phyloP scores from a whole-genome alignment of 192 early-diverging fungal species.

The Jimgerdemannia flammicorona region DNA sequence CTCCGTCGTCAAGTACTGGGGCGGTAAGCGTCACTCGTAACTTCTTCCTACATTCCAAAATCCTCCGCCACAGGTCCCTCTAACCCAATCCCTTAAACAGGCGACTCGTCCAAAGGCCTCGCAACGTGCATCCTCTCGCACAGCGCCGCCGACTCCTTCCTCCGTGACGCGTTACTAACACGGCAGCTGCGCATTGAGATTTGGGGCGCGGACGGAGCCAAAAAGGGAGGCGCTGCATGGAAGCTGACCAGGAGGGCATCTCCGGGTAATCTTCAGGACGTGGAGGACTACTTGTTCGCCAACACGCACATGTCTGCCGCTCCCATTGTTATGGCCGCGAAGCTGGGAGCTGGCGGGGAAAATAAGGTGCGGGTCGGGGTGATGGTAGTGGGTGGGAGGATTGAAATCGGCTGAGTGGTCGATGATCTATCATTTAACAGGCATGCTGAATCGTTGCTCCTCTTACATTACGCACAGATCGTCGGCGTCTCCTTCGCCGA shows the following conservation, averaged over 20 bases:
- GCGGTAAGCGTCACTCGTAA: slow-evolving; percentile 34
- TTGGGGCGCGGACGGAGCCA: slow-evolving; percentile 53
- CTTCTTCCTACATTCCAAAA: background rate
- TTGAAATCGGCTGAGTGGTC: too few species aligned
- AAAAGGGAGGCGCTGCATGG: slow-evolving; percentile 44
- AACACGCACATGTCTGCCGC: slow-evolving; percentile 66
- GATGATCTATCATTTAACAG: slow-evolving; percentile 1
- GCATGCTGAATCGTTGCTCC: background rate
- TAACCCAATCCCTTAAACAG: slow-evolving; percentile 2
- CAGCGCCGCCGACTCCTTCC: slow-evolving; percentile 68
- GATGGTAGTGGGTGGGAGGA: background rate
- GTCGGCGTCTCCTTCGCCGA: slow-evolving; percentile 92
- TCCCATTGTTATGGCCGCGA: slow-evolving; percentile 82
- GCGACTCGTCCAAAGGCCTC: slow-evolving; percentile 50
- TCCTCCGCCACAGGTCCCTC: background rate
- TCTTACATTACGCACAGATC: slow-evolving; percentile 20
- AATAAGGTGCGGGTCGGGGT: slow-evolving; percentile 47
- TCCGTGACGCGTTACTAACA: slow-evolving; percentile 76
- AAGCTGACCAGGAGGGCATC: slow-evolving; percentile 63
- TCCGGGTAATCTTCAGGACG: slow-evolving; percentile 88
- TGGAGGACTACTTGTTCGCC: slow-evolving; percentile 87
- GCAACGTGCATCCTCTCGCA: slow-evolving; percentile 78
- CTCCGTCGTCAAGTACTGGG: slow-evolving; percentile 87
- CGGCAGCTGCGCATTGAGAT: slow-evolving; percentile 82
- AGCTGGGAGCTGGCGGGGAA: slow-evolving; percentile 48